Conservation (phyloP, 2,329 filamentous ascomycete genomes). For the Talaromyces islandicus region DNA sequence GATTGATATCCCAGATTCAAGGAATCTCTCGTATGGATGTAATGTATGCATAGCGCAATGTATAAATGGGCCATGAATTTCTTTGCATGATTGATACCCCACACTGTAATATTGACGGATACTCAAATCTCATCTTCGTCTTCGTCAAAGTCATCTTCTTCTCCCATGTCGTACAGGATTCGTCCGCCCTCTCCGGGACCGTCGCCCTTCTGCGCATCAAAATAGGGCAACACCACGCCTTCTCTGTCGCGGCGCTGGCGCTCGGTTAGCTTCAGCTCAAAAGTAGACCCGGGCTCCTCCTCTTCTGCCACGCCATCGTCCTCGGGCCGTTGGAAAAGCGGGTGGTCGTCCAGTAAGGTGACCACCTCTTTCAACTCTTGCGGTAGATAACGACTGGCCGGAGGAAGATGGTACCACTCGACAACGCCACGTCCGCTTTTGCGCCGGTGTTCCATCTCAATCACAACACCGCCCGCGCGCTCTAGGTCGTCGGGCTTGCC, state of each 20-base stretch:
- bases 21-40: slow-evolving; percentile 26
- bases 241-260: slow-evolving; percentile 83
- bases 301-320: slow-evolving; percentile 39
- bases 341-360: slow-evolving; percentile 69
- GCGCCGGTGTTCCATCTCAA: slow-evolving; percentile 80
- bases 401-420: slow-evolving; percentile 60
- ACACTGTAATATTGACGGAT: not conserved
- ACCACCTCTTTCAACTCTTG: slow-evolving; percentile 47
- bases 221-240: slow-evolving; percentile 88
- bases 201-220: slow-evolving; percentile 77
- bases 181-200: slow-evolving; percentile 76
- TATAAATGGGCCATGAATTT: slow-evolving; percentile 1
- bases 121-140: slow-evolving; percentile 82
- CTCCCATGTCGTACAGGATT: slow-evolving; percentile 94
- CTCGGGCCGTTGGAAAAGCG: slow-evolving; percentile 54
- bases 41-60: slow-evolving; percentile 14
- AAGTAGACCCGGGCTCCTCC: slow-evolving; percentile 66
- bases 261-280: slow-evolving; percentile 80
- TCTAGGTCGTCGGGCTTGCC: slow-evolving; percentile 46
- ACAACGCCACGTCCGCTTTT: slow-evolving; percentile 72
- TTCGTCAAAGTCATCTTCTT: slow-evolving; percentile 94
- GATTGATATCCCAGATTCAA: slow-evolving; percentile 13
- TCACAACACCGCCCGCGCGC: slow-evolving; percentile 57
- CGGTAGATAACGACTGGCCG: slow-evolving; percentile 38
- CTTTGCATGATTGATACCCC: not conserved